Base-by-base conservation (phyloP, 2,329 filamentous ascomycete species). In the Pseudogymnoascus sp. region DNA sequence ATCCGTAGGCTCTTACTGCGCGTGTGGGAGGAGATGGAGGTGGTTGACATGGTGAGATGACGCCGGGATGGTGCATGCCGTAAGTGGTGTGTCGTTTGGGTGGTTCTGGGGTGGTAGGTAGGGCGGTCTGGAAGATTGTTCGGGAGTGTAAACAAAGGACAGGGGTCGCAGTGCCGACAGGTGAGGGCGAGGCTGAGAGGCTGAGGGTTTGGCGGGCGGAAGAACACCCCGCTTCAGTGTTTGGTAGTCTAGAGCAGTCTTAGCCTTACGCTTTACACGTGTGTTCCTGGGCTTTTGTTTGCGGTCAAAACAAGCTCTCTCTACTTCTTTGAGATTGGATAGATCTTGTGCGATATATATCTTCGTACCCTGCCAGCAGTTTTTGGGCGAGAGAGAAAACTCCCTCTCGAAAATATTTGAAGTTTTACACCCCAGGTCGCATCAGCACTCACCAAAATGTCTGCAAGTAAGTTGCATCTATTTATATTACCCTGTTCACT, bases 1-100 rank as follows among this genome's bases (percentile, higher is more conserved):
- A 65, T 60, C 59, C 70, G 68, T 59, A 71, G 62, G 63, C 65
- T 72, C 17, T 70, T 67, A 2, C 69, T 64, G 48, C 67, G 65
- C 9, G 67, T 62, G 15, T 66, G 64, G 8, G 66, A 62, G 12
- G 63, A 61, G 61, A 65, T 69, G 25, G 61, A 65, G n/a, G 60
- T 66, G 36, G 67, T 65, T 29, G 67, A 65, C 68, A 71, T 70
- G 44, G 44, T 55, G 44, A 55, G 44, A 7, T 4, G 33, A 27
- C 15, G 44, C 27, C 44, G 44, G 44, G 44, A 27, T 31, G 44
- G 44, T 55, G 44, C 27, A 33, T 55, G 44, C 44, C 44, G 39
- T 42, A 27, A 2, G 1, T 2, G 4, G 13, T n/a, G n/a, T n/a
- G 44, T 31, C 27, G 44, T 51, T 51, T 55, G 44, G 44, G 44